These are phyloP conservation scores for Theobroma grandiflorum DNA, from an alignment of 441 rosid genomes.

Conservation along the genomic window DNA sequence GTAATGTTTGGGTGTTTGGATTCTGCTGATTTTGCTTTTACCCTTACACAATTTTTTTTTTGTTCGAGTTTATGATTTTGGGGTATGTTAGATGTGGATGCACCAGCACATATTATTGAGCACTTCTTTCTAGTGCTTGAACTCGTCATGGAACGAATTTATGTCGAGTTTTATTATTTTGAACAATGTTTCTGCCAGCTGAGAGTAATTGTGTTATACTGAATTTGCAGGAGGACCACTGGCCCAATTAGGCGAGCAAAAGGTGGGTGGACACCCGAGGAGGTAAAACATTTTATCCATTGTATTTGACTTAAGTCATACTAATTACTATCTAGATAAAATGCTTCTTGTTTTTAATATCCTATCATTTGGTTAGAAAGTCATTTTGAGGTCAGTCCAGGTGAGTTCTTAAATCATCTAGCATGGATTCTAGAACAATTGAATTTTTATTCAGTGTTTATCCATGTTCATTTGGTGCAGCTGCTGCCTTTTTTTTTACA, in stretches of 20 bases:
- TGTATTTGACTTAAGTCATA: not conserved
- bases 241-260: constrained; percentile 98
- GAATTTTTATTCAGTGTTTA: constrained; percentile 9
- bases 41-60: not conserved
- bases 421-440: not conserved
- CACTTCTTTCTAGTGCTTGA: not conserved
- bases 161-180: constrained; percentile 8
- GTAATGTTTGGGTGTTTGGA: not conserved
- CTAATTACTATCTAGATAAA: not conserved
- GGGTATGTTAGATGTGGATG: not conserved
- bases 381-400: constrained; percentile 2
- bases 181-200: constrained; percentile 2
- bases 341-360: not conserved
- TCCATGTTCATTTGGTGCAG: not conserved
- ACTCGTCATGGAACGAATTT: constrained; percentile 2
- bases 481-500: constrained; percentile 12
- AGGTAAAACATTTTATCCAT: constrained; percentile 55
- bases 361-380: not conserved
- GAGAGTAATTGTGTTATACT: constrained; percentile 25
- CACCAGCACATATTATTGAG: not conserved
- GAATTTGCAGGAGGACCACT: constrained; percentile 78
- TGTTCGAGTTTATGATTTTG: not conserved
- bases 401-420: not conserved
- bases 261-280: constrained; percentile 99
- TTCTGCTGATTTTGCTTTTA: not conserved